Base-by-base conservation (phyloP, 768 basidiomycete genomes). In the Rhodotorula kratochvilovae region DNA sequence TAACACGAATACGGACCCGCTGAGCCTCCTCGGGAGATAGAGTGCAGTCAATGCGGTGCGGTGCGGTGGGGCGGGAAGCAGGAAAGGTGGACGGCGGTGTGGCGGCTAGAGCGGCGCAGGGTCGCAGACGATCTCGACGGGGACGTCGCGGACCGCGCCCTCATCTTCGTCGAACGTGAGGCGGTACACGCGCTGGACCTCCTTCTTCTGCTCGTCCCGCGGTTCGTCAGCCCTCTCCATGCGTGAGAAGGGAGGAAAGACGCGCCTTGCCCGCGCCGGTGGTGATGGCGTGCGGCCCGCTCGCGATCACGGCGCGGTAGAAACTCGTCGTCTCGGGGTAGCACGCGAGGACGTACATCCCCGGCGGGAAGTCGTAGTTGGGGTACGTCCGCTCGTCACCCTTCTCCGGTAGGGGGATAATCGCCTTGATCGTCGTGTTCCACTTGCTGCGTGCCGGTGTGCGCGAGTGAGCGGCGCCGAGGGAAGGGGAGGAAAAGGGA, bases 241-340 rank as follows among this genome's bases (percentile, higher is more conserved):
- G n/a, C n/a, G n/a, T n/a, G n/a, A n/a, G n/a, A 46, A n/a, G n/a
- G 29, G 2, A 27, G 23, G 17, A 19, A 0, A 13, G 15, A 27
- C 70, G 19, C 46, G 73, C 77, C 68, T 77, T 73, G 48, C 69
- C 70, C 13, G 53, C 42, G 21, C 66, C 70, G 39, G 15, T 12
- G 17, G 46, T 2, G 13, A 61, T 12, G 2, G n/a, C 42, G 4
- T 23, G 67, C 15, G 77, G 76, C 0, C 69, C 70, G 0, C 58
- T 50, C 0, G 79, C 70, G 50, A 83, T 80, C 6, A 75, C 73
- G 25, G 81, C 82, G 5, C 77, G 76, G 71, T 83, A 83, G 74
- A 83, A 82, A 0, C 79, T 77, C 1, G 82, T 82, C 29, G 83
- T 83, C 39, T 82, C 82, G 21, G 83, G 83, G 56, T 83, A 83